A percentile compares a stretch with the other conserved stretches of the same genome.
phyloP scores from a whole-genome alignment of 352 stramenopile genomes.

The Pythium folliculosum region DNA sequence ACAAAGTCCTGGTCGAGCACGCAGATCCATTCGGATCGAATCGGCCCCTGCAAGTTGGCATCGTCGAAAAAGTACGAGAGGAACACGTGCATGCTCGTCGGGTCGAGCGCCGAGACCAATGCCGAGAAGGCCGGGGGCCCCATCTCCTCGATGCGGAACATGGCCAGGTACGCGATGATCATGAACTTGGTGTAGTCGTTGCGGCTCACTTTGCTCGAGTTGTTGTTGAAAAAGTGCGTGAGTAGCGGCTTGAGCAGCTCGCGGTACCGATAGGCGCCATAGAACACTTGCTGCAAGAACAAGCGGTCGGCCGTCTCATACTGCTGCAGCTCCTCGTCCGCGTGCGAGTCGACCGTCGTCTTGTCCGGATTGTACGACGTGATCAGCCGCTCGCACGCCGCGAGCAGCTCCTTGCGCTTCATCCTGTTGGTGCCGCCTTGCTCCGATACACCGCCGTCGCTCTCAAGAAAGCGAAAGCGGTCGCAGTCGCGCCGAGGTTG shows the following conservation, averaged over 20 bases:
- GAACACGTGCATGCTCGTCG: constrained; percentile 86
- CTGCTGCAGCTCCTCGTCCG: constrained; percentile 54
- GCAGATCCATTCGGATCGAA: constrained; percentile 79
- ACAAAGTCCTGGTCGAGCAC: constrained; percentile 88
- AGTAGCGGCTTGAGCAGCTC: constrained; percentile 78
- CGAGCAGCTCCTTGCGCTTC: constrained; percentile 80
- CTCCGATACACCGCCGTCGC: not conserved
- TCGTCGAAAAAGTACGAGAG: constrained; percentile 86
- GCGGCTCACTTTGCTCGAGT: constrained; percentile 73
- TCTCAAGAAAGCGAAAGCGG: not conserved
- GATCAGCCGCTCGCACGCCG: constrained; percentile 67
- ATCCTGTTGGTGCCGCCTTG: constrained; percentile 29
- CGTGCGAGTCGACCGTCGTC: constrained; percentile 76
- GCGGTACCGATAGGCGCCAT: constrained; percentile 89
- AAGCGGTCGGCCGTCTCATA: constrained; percentile 47
- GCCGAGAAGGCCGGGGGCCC: constrained; percentile 60
- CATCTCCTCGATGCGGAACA: constrained; percentile 91
- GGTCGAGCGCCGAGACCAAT: constrained; percentile 68
- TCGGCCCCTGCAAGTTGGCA: constrained; percentile 52
- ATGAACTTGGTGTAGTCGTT: constrained; percentile 92
- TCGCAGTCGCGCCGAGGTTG: not conserved
- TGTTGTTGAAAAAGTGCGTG: constrained; percentile 82
- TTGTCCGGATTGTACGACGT: constrained; percentile 77
- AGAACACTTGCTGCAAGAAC: constrained; percentile 90
- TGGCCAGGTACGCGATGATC: constrained; percentile 85